These are phyloP conservation scores for Neocallimastix lanati DNA, from an alignment of 192 early-diverging fungal species.

Conservation along the genomic window DNA sequence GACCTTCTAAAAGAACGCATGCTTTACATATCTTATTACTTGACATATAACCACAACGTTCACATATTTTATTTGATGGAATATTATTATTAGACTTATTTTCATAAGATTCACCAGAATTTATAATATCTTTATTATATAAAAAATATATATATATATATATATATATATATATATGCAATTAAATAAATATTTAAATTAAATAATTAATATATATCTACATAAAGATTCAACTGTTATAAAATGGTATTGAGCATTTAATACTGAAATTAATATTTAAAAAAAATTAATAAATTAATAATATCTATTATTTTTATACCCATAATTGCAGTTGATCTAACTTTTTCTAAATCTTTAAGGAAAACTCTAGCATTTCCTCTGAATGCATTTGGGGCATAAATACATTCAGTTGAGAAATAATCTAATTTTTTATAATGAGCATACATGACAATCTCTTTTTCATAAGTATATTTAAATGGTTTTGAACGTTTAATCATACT, in stretches of 20 bases:
- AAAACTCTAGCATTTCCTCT: conserved; percentile 86
- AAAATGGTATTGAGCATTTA: no score
- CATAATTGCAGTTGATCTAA: conserved; percentile 74
- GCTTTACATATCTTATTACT: conserved; percentile 85
- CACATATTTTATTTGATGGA: conserved; percentile 26
- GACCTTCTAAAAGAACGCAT: conserved; percentile 76
- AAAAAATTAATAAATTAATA: no score
- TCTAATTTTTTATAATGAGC: conserved; percentile 92
- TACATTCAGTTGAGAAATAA: conserved; percentile 97
- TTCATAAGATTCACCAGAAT: neutral
- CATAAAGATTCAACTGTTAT: no score
- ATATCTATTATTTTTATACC: conserved; percentile 23
- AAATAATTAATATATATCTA: no score
- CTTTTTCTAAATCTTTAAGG: conserved; percentile 83
- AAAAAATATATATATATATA: neutral
- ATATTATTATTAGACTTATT: neutral
- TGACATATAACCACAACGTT: conserved; percentile 87
- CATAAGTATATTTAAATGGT: conserved; percentile 97
- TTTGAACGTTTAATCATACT: conserved; percentile 65
- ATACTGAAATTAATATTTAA: no score
- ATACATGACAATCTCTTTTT: conserved; percentile 99
- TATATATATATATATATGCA: neutral
- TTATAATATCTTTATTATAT: neutral
- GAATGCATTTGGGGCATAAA: conserved; percentile 93
- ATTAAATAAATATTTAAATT: neutral